Evolutionary conservation across 192 early-diverging fungal genomes (phyloP), one percentile per base, ranked within the genome.

Genomic region (Backusella macrospora): DNA sequence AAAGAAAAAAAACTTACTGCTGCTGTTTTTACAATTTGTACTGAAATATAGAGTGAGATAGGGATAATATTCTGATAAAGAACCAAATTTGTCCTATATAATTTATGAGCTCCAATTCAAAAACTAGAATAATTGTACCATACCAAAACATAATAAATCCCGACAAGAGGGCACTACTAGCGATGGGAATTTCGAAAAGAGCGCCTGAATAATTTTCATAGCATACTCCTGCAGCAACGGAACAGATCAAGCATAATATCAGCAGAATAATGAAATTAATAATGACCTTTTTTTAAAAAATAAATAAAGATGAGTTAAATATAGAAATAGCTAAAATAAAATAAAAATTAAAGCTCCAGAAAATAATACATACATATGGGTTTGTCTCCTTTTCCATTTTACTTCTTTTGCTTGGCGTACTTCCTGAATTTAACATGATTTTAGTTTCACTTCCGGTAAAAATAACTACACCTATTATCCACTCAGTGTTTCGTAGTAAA

Each of bases 1-100:
- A 4, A 88, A 3, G 23, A 55, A 55, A 13, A 2, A 5, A 12
- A 45, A 49, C 49, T 71, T 73, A 71, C 48, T 26, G 38, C 38
- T 76, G 73, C 80, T 45, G 78, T 44, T 62, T 65, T 69, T 65
- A 96, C 95, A 21, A 96, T 84, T 81, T 98, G 96, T 16, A 98
- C 87, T 16, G 92, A 94, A 47, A 98, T 89, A 73, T 96, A 96
- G 45, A 98, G 84, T 45, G 95, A 96, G 71, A 98, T 96, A 1
- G 97, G 97, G 7, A 98, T 93, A 23, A 98, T 90, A 69, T 96
- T 97, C 83, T 98, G 97, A 80, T 93, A 96, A 43, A 94, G 80
- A 77, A 97, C 94, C 63, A 98, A 77, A 59, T 89, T 86, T 10
- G 88, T 86, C 94, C 90, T 92, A 76, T 10, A 15, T 37, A 14